Percentiles rank a stretch among this genome's conserved stretches.
phyloP scores from a whole-genome alignment of 73 alveolate species.

The Symbiodinium pilosum region DNA sequence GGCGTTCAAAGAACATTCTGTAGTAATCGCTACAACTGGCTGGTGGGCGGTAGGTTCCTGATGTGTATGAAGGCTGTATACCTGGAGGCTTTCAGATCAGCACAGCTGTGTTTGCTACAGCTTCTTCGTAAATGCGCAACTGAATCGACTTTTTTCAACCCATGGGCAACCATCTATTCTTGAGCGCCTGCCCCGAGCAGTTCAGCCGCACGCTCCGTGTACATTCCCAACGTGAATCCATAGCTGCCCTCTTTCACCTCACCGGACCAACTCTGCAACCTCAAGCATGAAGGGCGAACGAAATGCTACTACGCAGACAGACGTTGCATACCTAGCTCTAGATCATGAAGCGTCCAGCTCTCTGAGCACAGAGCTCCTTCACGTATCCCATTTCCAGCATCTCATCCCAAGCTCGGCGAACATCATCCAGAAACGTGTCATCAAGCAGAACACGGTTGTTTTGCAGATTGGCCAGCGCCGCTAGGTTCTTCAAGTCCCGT shows the following conservation, averaged over 20 bases:
- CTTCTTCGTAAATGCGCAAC: too few species aligned
- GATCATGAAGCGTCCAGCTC: not conserved
- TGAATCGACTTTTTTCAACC: too few species aligned
- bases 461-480: constrained; percentile 73
- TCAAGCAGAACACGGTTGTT: constrained; percentile 66
- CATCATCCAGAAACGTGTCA: constrained; percentile 89
- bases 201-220: constrained; percentile 71
- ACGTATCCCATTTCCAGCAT: constrained; percentile 89
- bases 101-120: too few species aligned
- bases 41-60: too few species aligned
- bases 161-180: not conserved
- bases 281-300: not conserved
- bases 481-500: constrained; percentile 71
- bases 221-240: constrained; percentile 79
- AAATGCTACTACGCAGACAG: too few species aligned
- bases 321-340: not conserved
- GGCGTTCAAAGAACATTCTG: too few species aligned
- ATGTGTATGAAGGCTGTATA: too few species aligned
- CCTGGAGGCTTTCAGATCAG: too few species aligned
- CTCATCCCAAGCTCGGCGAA: constrained; percentile 89
- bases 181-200: not conserved
- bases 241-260: constrained; percentile 60
- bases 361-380: constrained; percentile 30
- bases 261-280: constrained; percentile 72
- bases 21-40: too few species aligned